Evolutionary conservation across 148 eudicot species (phyloP).

Genomic region (Tetragonia tetragonoides): DNA sequence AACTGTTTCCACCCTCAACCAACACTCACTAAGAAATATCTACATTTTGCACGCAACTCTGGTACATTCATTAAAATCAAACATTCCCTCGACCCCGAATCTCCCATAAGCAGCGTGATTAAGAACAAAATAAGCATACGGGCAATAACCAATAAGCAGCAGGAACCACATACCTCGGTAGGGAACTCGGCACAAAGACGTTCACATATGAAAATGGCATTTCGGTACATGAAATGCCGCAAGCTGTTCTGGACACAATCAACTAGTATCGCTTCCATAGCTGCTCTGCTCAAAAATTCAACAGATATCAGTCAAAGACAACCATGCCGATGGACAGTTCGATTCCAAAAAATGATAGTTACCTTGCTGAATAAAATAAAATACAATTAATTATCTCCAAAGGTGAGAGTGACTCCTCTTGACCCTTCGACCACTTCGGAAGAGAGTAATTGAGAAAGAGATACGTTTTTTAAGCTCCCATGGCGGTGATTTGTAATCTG

Average conservation of each 20-base stretch:
- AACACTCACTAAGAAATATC: too few relatives aligned
- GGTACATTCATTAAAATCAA: not conserved
- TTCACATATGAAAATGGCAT: conserved; percentile 87
- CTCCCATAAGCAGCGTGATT: not conserved
- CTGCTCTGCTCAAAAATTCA: conserved; percentile 16
- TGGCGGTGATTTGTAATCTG: too few relatives aligned
- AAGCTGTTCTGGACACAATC: conserved; percentile 71
- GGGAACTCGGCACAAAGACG: conserved; percentile 97
- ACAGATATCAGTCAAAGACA: not conserved
- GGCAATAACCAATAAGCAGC: not conserved
- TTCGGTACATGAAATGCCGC: conserved; percentile 63
- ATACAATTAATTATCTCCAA: too few relatives aligned
- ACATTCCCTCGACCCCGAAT: not conserved
- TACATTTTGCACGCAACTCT: not conserved
- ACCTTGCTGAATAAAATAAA: too few relatives aligned
- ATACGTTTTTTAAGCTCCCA: too few relatives aligned
- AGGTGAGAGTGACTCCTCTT: too few relatives aligned
- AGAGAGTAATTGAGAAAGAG: too few relatives aligned
- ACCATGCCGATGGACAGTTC: not conserved
- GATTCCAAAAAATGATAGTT: not conserved
- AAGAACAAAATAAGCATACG: not conserved
- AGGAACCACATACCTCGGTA: conserved; percentile 58
- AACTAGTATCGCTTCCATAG: conserved; percentile 73
- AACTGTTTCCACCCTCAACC: not conserved
- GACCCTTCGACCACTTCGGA: too few relatives aligned